A percentile compares a stretch with the other conserved stretches of the same genome.
Evolutionary conservation across 1,284 basidiomycete genomes (phyloP).

Genomic region (Pseudozyma thailandica): DNA sequence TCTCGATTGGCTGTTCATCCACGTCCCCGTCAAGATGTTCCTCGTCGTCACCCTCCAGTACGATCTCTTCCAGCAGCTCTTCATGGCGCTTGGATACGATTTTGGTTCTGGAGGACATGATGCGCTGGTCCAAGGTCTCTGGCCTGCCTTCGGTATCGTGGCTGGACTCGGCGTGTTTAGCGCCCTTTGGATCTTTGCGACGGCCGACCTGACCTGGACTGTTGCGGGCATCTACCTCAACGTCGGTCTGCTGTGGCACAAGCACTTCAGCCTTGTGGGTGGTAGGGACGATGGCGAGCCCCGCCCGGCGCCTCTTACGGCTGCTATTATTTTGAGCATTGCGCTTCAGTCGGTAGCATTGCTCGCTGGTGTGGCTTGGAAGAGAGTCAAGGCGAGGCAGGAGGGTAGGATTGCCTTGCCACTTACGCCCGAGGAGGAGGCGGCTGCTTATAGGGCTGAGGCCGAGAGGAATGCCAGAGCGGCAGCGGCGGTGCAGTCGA

Average conservation of each 20-base stretch:
- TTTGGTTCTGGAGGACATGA: constrained; percentile 36
- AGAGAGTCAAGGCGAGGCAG: constrained; percentile 44
- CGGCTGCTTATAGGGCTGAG: constrained; percentile 37
- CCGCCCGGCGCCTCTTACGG: constrained; percentile 51
- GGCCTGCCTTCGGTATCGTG: constrained; percentile 57
- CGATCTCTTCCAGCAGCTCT: constrained; percentile 71
- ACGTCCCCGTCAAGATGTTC: constrained; percentile 71
- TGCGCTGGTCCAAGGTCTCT: constrained; percentile 43
- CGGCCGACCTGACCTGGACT: constrained; percentile 56
- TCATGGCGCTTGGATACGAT: constrained; percentile 71
- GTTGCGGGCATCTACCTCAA: constrained; percentile 56
- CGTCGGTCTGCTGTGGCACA: constrained; percentile 54
- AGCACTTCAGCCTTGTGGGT: constrained; percentile 44
- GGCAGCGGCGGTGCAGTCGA: constrained; percentile 6
- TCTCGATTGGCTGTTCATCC: constrained; percentile 71
- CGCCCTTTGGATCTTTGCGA: constrained; percentile 62
- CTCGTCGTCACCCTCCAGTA: constrained; percentile 70
- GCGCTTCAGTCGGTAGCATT: constrained; percentile 48
- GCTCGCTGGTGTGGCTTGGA: constrained; percentile 53
- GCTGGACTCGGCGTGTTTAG: constrained; percentile 46
- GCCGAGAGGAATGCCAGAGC: constrained; percentile 30
- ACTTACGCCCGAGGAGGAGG: constrained; percentile 47
- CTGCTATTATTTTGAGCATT: constrained; percentile 54
- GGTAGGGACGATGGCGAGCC: constrained; percentile 38
- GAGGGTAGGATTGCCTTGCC: constrained; percentile 56